Conservation (phyloP, 140 eudicot genomes). For the Flaveria floridana region DNA sequence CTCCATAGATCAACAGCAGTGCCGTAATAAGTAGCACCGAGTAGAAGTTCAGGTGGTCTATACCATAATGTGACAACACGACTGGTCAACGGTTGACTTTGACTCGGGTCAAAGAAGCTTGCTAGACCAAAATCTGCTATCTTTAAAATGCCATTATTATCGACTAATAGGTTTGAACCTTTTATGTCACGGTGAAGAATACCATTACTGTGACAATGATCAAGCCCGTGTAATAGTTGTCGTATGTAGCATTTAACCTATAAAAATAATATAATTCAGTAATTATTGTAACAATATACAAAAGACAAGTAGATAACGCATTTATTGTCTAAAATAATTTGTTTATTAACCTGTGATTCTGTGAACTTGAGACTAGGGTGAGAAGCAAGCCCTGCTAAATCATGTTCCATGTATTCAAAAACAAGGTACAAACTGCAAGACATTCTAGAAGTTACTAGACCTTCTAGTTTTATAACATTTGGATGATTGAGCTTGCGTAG, state of each 20-base stretch:
- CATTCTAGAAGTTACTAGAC: slow-evolving; percentile 79
- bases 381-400: slow-evolving; percentile 82
- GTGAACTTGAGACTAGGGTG: slow-evolving; percentile 74
- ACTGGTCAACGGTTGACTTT: slow-evolving; percentile 65
- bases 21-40: slow-evolving; percentile 81
- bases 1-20: slow-evolving; percentile 91
- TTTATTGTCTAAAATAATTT: neutral
- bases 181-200: slow-evolving; percentile 84
- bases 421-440: slow-evolving; percentile 91
- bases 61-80: slow-evolving; percentile 92
- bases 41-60: slow-evolving; percentile 85
- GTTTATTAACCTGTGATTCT: slow-evolving; percentile 62
- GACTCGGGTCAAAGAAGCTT: slow-evolving; percentile 65
- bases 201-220: slow-evolving; percentile 73
- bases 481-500: slow-evolving; percentile 83
- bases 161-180: slow-evolving; percentile 77
- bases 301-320: neutral
- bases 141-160: slow-evolving; percentile 68
- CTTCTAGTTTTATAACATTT: slow-evolving; percentile 81
- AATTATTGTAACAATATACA: neutral
- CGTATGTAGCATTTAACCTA: slow-evolving; percentile 80
- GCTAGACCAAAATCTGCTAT: slow-evolving; percentile 90
- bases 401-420: slow-evolving; percentile 91
- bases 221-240: slow-evolving; percentile 74
- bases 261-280: slow-evolving; percentile 12